A percentile compares a stretch with the other conserved stretches of the same genome.
These are phyloP conservation scores for Aspergillus alliaceus DNA, from an alignment of 2,329 filamentous ascomycete genomes.

Conservation along the genomic window DNA sequence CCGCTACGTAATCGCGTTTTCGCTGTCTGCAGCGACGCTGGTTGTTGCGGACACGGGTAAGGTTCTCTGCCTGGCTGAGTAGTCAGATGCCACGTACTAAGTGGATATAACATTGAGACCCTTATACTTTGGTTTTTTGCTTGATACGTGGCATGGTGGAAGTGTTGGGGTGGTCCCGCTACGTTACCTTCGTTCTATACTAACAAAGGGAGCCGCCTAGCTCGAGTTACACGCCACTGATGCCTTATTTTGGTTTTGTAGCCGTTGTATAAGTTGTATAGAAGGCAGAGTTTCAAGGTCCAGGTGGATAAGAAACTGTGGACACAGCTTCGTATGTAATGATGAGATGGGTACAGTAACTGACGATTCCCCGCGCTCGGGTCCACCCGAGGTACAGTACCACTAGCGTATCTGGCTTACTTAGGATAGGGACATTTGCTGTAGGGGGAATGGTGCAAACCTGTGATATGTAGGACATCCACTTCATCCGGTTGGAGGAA, in stretches of 20 bases:
- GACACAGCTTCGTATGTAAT: background rate
- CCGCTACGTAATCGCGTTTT: constrained; percentile 41
- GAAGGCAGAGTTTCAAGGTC: background rate
- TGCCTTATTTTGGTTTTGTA: background rate
- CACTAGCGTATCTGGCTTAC: too few species aligned
- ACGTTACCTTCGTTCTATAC: background rate
- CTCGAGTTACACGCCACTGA: background rate
- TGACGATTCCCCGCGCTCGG: background rate
- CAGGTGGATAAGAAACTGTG: background rate
- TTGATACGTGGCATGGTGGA: background rate
- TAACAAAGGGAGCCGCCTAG: background rate
- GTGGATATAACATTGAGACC: background rate
- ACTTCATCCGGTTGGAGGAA: too few species aligned
- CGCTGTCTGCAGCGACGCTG: constrained; percentile 53
- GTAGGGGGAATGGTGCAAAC: too few species aligned
- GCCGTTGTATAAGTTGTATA: background rate
- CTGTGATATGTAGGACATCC: too few species aligned
- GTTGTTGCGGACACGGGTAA: constrained; percentile 51
- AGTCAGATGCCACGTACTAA: background rate
- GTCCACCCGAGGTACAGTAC: too few species aligned
- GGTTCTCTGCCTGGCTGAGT: constrained; percentile 29
- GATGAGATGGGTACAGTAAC: too few species aligned
- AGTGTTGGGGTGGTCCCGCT: background rate
- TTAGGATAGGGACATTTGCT: too few species aligned
- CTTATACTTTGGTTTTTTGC: background rate